Evolutionary conservation across 768 basidiomycete genomes (phyloP).

Genomic region (Auricularia heimuer): DNA sequence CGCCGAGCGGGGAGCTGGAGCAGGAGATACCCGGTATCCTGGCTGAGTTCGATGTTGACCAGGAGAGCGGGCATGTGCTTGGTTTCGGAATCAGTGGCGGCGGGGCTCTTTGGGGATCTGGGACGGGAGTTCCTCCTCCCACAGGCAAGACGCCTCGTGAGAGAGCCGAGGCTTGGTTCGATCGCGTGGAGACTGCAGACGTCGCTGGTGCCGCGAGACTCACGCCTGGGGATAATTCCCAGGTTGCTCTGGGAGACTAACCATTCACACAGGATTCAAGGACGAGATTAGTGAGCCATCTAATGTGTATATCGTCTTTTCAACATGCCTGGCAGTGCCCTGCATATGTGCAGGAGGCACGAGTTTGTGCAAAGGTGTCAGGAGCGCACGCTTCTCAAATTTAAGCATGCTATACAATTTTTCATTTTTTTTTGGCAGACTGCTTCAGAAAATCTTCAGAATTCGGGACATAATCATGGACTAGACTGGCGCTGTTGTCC

Average conservation of each 20-base stretch:
- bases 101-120: background rate
- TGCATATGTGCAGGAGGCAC: too few relatives aligned
- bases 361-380: too few relatives aligned
- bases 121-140: background rate
- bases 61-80: background rate
- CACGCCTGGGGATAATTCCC: background rate
- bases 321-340: too few relatives aligned
- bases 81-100: background rate
- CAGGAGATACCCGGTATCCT: background rate
- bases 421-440: too few relatives aligned
- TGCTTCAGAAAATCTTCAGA: too few relatives aligned
- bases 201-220: background rate
- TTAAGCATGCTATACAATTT: too few relatives aligned
- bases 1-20: background rate
- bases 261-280: too few relatives aligned
- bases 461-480: too few relatives aligned
- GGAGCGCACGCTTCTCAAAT: too few relatives aligned
- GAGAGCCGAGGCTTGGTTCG: background rate
- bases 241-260: background rate
- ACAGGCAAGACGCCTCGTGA: background rate
- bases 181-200: background rate
- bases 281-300: too few relatives aligned
- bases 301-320: too few relatives aligned
- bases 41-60: background rate
- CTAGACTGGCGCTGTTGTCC: too few relatives aligned